A percentile compares a stretch with the other conserved stretches of the same genome.
Evolutionary conservation across 176 grass and related monocot species (phyloP).

Genomic region (Bothriochloa decipiens): DNA sequence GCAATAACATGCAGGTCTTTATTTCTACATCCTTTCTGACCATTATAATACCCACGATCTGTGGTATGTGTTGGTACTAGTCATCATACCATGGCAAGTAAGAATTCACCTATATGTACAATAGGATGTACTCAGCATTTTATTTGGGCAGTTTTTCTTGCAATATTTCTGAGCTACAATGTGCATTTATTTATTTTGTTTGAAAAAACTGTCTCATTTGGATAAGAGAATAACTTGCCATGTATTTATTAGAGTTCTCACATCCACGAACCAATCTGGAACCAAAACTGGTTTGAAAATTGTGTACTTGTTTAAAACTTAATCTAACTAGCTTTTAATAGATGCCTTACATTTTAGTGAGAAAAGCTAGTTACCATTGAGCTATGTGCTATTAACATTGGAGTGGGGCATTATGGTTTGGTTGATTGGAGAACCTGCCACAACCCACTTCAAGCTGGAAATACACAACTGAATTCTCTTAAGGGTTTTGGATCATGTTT

Average conservation of each 20-base stretch:
- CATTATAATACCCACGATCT: conserved; percentile 5
- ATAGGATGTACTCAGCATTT: neutral
- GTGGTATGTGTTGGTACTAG: conserved; percentile 25
- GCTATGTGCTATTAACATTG: neutral
- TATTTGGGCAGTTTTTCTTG: conserved; percentile 19
- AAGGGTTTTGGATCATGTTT: neutral
- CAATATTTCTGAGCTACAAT: conserved; percentile 26
- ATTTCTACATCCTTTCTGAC: conserved; percentile 12
- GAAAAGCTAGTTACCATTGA: neutral
- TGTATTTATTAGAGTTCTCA: neutral
- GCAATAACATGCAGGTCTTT: conserved; percentile 40
- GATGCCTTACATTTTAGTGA: neutral
- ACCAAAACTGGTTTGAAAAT: neutral
- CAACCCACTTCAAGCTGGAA: neutral
- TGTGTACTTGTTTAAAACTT: neutral
- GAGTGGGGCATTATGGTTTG: conserved; percentile 20
- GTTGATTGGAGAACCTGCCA: neutral
- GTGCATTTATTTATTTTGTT: neutral
- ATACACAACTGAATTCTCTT: neutral
- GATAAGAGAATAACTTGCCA: neutral
- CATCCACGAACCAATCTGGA: neutral
- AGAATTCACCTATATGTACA: neutral
- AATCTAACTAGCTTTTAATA: neutral
- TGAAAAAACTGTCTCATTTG: neutral
- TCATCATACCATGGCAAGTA: conserved; percentile 28